Evolutionary conservation across 768 basidiomycete genomes (phyloP).

Genomic region (Serendipita sp.): DNA sequence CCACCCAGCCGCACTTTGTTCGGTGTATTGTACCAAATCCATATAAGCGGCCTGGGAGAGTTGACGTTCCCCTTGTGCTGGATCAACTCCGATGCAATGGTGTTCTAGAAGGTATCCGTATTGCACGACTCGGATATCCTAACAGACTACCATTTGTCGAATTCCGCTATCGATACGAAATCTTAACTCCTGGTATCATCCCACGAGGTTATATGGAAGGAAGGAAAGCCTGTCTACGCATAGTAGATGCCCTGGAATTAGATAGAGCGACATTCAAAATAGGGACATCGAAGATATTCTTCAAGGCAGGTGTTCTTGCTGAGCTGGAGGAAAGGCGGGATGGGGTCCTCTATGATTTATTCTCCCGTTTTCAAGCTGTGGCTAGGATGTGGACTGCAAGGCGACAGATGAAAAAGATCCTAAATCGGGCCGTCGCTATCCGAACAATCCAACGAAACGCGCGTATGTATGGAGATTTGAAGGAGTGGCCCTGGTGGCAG

Average conservation of each 20-base stretch:
- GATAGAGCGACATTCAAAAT: slow-evolving; percentile 75
- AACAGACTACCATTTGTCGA: slow-evolving; percentile 94
- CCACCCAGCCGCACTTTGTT: slow-evolving; percentile 96
- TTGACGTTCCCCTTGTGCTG: slow-evolving; percentile 87
- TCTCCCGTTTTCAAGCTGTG: slow-evolving; percentile 73
- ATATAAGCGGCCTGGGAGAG: slow-evolving; percentile 74
- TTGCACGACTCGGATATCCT: slow-evolving; percentile 91
- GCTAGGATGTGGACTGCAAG: slow-evolving; percentile 75
- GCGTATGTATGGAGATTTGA: slow-evolving; percentile 70
- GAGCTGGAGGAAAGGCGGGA: slow-evolving; percentile 90
- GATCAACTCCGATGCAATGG: slow-evolving; percentile 97
- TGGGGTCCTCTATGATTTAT: slow-evolving; percentile 70
- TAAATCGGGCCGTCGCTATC: slow-evolving; percentile 81
- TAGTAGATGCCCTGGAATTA: slow-evolving; percentile 78
- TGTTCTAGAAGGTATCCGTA: slow-evolving; percentile 96
- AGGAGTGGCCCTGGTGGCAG: slow-evolving; percentile 99
- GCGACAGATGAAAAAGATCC: slow-evolving; percentile 82
- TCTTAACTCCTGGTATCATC: slow-evolving; percentile 83
- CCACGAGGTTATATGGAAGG: slow-evolving; percentile 97
- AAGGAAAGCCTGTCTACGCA: slow-evolving; percentile 78
- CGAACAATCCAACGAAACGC: slow-evolving; percentile 91
- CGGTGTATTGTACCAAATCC: slow-evolving; percentile 94
- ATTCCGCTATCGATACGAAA: slow-evolving; percentile 92
- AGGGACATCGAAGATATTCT: slow-evolving; percentile 95
- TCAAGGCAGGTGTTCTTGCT: slow-evolving; percentile 94